Evolutionary conservation across 108 stramenopile genomes (phyloP), one percentile per base, ranked within the genome.

Genomic region (Nitzschia sp.): DNA sequence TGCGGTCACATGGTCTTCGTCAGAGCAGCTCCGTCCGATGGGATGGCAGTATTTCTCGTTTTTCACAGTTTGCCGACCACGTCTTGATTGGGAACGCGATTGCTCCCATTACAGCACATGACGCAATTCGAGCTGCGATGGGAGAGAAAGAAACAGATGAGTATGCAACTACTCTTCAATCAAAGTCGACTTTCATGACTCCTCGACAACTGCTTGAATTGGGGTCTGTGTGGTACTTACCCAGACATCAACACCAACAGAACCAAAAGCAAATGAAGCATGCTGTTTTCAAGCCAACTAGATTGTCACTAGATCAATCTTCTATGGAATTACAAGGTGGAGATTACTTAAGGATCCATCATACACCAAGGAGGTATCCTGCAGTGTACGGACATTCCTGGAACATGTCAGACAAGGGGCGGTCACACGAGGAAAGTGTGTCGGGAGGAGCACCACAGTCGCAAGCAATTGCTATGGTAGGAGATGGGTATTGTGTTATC

Each of bases 261-360:
- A 68, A 76, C 20, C 42, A 66, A 34, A 14, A 62, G 42, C 42
- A 65, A 19, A 17, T 62, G n/a, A 50, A 17, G 50, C 53, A 73
- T 57, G 37, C 51, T 12, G 17, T 11, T 3, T 57, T 65, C 22
- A 92, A 88, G 65, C 89, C 89, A 8, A 57, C 10, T 6, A 77
- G 92, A 53, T 60, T 93, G 48, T 63, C 61, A 7, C 57, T 75
- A 26, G 67, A 79, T n/a, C 71, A 89, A 63, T 63, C 72, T n/a
- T 71, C 75, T 14, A 51, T 63, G 65, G 61, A 43, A 41, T 60
- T 89, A 6, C 22, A 69, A 29, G 55, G 41, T 11, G 85, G 84
- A 29, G 92, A 90, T 73, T 93, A 93, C 65, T 69, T 93, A n/a
- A 51, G 92, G 19, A 73, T 93, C 10, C 92, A 93, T 67, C 83